phyloP scores from a whole-genome alignment of 495 filamentous ascomycete genomes.

The Rhizodiscina lignyota region DNA sequence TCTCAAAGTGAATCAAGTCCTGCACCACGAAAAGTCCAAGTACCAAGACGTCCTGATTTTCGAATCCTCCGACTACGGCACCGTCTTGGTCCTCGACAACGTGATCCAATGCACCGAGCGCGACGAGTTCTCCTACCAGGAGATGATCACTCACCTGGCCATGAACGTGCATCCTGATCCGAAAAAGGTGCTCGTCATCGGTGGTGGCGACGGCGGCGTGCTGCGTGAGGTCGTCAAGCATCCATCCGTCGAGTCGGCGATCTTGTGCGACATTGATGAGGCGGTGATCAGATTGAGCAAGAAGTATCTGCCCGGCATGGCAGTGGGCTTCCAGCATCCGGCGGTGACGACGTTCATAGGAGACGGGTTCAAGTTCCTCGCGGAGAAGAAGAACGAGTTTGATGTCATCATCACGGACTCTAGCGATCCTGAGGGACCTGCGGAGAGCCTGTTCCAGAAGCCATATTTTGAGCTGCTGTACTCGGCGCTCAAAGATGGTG shows the following conservation, averaged over 20 bases:
- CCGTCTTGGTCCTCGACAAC: slow-evolving; percentile 94
- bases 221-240: slow-evolving; percentile 98
- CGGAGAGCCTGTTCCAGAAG: slow-evolving; percentile 94
- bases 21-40: slow-evolving; percentile 97
- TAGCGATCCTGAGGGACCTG: slow-evolving; percentile 90
- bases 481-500: slow-evolving; percentile 79
- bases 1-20: slow-evolving; percentile 88
- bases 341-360: slow-evolving; percentile 82
- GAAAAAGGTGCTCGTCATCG: slow-evolving; percentile 95
- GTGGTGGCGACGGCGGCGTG: slow-evolving; percentile 92
- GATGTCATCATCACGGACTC: slow-evolving; percentile 99
- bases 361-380: slow-evolving; percentile 95
- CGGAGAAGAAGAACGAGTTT: slow-evolving; percentile 83
- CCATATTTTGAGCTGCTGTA: slow-evolving; percentile 90
- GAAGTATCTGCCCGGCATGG: slow-evolving; percentile 93
- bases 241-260: slow-evolving; percentile 73
- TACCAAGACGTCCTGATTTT: slow-evolving; percentile 99
- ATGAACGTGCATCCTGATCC: slow-evolving; percentile 98
- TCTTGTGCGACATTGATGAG: slow-evolving; percentile 96
- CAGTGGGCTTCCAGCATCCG: slow-evolving; percentile 80
- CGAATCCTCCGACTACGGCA: slow-evolving; percentile 91
- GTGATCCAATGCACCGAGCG: slow-evolving; percentile 97
- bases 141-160: slow-evolving; percentile 99
- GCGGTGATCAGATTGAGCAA: slow-evolving; percentile 97
- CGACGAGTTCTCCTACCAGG: slow-evolving; percentile 98